Conservation (phyloP, 495 filamentous ascomycete species). For the Hypoxylon fragiforme region DNA sequence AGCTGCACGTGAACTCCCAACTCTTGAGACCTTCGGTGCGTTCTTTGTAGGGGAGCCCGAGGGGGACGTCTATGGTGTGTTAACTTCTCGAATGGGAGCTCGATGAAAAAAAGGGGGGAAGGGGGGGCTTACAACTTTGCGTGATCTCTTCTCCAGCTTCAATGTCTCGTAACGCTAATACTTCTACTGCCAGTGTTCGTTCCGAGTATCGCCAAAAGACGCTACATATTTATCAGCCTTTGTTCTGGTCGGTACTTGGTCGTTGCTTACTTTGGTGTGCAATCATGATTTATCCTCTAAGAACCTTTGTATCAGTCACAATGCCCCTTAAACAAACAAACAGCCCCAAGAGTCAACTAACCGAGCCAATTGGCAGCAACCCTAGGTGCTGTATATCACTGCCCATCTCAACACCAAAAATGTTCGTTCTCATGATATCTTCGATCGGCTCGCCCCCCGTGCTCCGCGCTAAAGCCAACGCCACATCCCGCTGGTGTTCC, state of each 20-base stretch:
- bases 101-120: not conserved
- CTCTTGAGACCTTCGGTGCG: constrained; percentile 34
- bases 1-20: constrained; percentile 43
- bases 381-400: constrained; percentile 37
- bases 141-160: constrained; percentile 40
- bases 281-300: constrained; percentile 44
- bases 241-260: too few species aligned
- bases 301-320: not conserved
- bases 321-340: too few species aligned
- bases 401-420: constrained; percentile 41
- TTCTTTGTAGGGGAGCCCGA: constrained; percentile 29
- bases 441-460: constrained; percentile 69
- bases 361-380: constrained; percentile 35
- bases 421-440: constrained; percentile 68
- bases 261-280: constrained; percentile 42
- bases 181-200: constrained; percentile 35
- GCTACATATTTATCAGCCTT: constrained; percentile 23
- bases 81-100: not conserved
- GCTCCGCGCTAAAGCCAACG: constrained; percentile 61
- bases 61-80: constrained; percentile 35
- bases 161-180: constrained; percentile 40
- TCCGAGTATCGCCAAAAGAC: constrained; percentile 41
- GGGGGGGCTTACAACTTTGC: constrained; percentile 38
- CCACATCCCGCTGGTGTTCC: constrained; percentile 12
- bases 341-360: too few species aligned